These are phyloP conservation scores for Lipomyces yamadae DNA, from an alignment of 805 yeast species.

Conservation along the genomic window DNA sequence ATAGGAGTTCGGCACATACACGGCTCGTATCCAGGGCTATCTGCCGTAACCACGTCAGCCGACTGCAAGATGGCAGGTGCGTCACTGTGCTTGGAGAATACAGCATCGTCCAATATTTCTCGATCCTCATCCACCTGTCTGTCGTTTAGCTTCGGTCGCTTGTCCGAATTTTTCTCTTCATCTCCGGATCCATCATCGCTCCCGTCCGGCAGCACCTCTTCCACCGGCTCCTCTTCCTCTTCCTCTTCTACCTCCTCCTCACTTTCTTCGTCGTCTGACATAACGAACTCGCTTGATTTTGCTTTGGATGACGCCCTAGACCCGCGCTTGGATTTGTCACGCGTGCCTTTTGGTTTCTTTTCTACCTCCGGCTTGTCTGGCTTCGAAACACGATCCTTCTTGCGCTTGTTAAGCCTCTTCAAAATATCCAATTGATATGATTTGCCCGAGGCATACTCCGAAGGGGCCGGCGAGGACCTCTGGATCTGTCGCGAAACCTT, in stretches of 20 bases:
- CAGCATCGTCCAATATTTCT: slow-evolving; percentile 7
- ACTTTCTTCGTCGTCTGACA: slow-evolving; percentile 41
- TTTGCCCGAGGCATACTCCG: slow-evolving; percentile 3
- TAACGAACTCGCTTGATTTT: slow-evolving; percentile 25
- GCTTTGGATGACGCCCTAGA: slow-evolving; percentile 6
- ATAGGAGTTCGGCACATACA: background rate
- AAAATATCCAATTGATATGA: slow-evolving; percentile 25
- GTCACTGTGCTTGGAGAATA: background rate
- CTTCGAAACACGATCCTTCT: slow-evolving; percentile 20
- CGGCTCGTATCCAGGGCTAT: slow-evolving; percentile 14
- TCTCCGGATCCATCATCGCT: slow-evolving; percentile 7
- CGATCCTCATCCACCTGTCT: slow-evolving; percentile 2
- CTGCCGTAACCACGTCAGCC: slow-evolving; percentile 4
- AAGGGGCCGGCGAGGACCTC: slow-evolving; percentile 16
- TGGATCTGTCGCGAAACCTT: slow-evolving; percentile 25
- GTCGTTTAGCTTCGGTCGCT: background rate
- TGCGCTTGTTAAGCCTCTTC: slow-evolving; percentile 27
- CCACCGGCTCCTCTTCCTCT: slow-evolving; percentile 40
- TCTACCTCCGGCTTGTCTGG: slow-evolving; percentile 11
- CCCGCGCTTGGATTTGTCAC: slow-evolving; percentile 6
- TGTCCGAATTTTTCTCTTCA: background rate
- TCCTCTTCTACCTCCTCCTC: slow-evolving; percentile 49
- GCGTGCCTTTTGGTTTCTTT: slow-evolving; percentile 18
- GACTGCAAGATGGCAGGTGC: slow-evolving; percentile 14
- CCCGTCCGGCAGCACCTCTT: slow-evolving; percentile 12